Conservation (phyloP, 2,329 filamentous ascomycete genomes). For the Trichophyton mentagrophytes region DNA sequence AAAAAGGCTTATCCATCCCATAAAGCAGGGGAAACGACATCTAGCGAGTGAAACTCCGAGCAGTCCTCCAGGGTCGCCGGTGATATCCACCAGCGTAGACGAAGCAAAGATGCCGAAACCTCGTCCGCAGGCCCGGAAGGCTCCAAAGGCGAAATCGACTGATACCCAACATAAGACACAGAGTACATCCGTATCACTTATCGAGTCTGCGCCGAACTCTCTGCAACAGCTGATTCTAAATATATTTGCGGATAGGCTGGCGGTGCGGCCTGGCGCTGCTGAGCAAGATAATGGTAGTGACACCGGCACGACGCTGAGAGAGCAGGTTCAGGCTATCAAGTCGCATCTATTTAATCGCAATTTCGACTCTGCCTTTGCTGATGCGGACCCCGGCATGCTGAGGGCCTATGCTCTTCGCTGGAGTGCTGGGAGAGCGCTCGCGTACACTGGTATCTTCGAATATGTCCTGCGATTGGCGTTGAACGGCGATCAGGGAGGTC, state of each 20-base stretch:
- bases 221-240: constrained; percentile 60
- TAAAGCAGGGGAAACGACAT: not conserved
- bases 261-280: constrained; percentile 25
- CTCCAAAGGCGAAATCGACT: not conserved
- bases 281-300: constrained; percentile 18
- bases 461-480: not conserved
- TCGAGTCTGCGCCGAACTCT: constrained; percentile 26
- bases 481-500: constrained; percentile 6
- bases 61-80: too few relatives aligned
- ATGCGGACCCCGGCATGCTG: constrained; percentile 52
- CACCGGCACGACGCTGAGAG: constrained; percentile 34
- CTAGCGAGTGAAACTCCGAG: not conserved
- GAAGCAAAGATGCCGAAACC: not conserved
- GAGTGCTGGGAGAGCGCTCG: constrained; percentile 76
- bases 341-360: constrained; percentile 73
- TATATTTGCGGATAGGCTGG: constrained; percentile 57
- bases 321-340: constrained; percentile 68
- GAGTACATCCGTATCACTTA: not conserved
- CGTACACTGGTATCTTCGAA: constrained; percentile 54
- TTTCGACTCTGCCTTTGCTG: constrained; percentile 62
- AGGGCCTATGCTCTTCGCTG: constrained; percentile 78
- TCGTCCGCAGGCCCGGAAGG: not conserved
- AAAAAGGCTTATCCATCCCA: not conserved
- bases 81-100: too few relatives aligned
- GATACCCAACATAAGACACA: not conserved